These are phyloP conservation scores for Arthroderma sp. DNA, from an alignment of 2,329 filamentous ascomycete genomes.

Conservation along the genomic window DNA sequence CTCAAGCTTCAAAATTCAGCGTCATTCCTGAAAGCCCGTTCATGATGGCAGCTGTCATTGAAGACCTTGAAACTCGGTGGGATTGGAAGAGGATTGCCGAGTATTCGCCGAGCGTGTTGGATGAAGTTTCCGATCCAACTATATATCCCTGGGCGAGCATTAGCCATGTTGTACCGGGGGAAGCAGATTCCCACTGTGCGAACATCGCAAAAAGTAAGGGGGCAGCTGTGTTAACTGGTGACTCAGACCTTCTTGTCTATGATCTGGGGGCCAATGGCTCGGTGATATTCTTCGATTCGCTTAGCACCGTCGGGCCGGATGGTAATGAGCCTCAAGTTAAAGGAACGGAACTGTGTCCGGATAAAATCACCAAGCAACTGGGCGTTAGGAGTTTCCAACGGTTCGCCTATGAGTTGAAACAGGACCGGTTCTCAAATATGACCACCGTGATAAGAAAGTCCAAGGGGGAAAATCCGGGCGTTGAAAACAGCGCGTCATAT, in stretches of 20 bases:
- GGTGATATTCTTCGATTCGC: conserved; percentile 55
- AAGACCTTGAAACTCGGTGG: conserved; percentile 46
- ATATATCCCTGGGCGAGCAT: conserved; percentile 19
- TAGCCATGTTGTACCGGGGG: conserved; percentile 57
- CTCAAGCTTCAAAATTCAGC: conserved; percentile 16
- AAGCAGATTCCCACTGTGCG: conserved; percentile 76
- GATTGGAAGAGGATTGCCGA: conserved; percentile 15
- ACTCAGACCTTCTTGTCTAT: conserved; percentile 73
- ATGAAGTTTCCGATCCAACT: background rate
- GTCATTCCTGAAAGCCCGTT: conserved; percentile 49
- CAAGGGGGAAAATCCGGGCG: conserved; percentile 12
- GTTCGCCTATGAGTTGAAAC: conserved; percentile 29
- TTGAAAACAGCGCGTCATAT: conserved; percentile 15
- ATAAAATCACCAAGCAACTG: conserved; percentile 20
- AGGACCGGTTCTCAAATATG: conserved; percentile 12
- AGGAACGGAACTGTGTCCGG: conserved; percentile 27
- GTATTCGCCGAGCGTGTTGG: conserved; percentile 5
- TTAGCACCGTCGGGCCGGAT: background rate
- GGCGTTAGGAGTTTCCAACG: conserved; percentile 21
- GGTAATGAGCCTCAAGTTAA: conserved; percentile 10
- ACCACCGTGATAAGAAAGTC: conserved; percentile 17
- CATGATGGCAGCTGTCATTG: conserved; percentile 63
- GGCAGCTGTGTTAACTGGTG: conserved; percentile 58
- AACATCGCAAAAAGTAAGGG: conserved; percentile 43
- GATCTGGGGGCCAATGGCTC: conserved; percentile 49